phyloP scores from a whole-genome alignment of 2,329 filamentous ascomycete species.

The Pseudopithomyces maydicus region DNA sequence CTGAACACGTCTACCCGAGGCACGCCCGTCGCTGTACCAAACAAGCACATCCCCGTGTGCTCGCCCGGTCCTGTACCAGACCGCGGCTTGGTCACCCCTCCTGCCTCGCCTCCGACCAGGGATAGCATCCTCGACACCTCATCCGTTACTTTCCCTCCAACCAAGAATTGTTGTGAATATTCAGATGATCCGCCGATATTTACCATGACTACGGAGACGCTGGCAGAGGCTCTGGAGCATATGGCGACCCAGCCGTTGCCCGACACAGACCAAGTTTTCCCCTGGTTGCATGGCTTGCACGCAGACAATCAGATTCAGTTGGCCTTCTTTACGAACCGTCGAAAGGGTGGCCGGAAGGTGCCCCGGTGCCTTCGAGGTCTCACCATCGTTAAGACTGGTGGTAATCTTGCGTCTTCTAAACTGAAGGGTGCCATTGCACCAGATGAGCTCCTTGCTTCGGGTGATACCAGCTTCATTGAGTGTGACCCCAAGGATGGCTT shows the following conservation, averaged over 20 bases:
- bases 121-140: constrained; percentile 61
- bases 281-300: constrained; percentile 94
- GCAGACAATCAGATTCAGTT: constrained; percentile 87
- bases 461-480: constrained; percentile 72
- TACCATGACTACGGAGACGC: constrained; percentile 69
- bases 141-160: constrained; percentile 77
- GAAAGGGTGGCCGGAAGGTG: constrained; percentile 70
- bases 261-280: constrained; percentile 84
- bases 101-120: constrained; percentile 65
- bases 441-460: constrained; percentile 72
- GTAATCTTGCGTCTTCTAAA: constrained; percentile 73
- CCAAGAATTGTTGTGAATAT: constrained; percentile 63
- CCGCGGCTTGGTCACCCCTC: constrained; percentile 55
- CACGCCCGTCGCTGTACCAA: constrained; percentile 70
- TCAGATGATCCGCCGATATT: constrained; percentile 65
- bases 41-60: constrained; percentile 89
- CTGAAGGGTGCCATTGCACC: constrained; percentile 87
- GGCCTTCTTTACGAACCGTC: constrained; percentile 83
- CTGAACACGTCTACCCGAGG: constrained; percentile 63
- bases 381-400: constrained; percentile 86
- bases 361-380: constrained; percentile 80
- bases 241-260: constrained; percentile 80
- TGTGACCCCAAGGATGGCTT: constrained; percentile 89
- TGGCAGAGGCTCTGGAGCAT: constrained; percentile 77
- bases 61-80: constrained; percentile 72